These are phyloP conservation scores for Luzula sylvatica DNA, from an alignment of 176 grass and related monocot genomes.

Conservation along the genomic window DNA sequence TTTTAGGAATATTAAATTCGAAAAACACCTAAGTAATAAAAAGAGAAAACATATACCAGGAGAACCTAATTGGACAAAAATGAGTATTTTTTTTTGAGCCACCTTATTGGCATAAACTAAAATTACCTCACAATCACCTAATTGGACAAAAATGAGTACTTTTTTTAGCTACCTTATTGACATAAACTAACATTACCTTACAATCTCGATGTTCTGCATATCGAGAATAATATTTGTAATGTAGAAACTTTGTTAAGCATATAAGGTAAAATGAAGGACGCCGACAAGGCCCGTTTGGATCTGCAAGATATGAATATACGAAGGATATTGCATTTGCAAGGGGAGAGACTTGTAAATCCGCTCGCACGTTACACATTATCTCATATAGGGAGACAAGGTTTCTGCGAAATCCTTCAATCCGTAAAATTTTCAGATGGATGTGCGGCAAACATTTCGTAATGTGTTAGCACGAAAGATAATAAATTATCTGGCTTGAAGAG, in stretches of 20 bases:
- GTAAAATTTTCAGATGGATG: conserved; percentile 12
- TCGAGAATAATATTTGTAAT: conserved; percentile 11
- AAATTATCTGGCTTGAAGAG: too few species aligned
- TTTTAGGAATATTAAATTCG: too few species aligned
- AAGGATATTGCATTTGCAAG: background rate
- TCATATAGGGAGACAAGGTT: background rate
- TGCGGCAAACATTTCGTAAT: conserved; percentile 9
- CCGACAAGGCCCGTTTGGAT: background rate
- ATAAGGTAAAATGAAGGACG: conserved; percentile 9
- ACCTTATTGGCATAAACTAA: too few species aligned
- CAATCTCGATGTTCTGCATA: too few species aligned
- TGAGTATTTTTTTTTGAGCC: too few species aligned
- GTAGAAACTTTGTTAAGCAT: background rate
- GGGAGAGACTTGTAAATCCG: background rate
- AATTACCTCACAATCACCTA: too few species aligned
- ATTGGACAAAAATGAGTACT: background rate
- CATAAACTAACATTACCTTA: background rate
- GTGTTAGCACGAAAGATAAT: too few species aligned
- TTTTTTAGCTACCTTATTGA: conserved; percentile 13
- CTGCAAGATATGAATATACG: conserved; percentile 6
- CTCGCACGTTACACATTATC: too few species aligned
- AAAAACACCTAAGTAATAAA: background rate
- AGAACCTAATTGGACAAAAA: too few species aligned
- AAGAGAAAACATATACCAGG: background rate
- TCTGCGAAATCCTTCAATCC: background rate